Conservation (phyloP, 306 rosid genomes). For the Rubus idaeus region DNA sequence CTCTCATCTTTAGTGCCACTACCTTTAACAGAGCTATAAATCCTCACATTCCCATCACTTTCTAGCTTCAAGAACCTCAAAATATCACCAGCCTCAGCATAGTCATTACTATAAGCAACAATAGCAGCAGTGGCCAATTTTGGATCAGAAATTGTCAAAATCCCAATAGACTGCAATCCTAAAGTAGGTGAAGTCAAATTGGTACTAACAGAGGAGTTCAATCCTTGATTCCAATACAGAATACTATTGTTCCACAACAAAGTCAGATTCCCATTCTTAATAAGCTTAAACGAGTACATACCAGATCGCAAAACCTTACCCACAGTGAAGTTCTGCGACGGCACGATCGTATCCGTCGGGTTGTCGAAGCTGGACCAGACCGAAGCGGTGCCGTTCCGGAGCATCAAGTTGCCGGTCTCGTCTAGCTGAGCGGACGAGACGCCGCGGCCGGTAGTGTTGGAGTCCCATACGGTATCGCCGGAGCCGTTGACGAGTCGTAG, state of each 20-base stretch:
- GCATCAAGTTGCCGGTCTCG: conserved; percentile 50
- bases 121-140: conserved; percentile 24
- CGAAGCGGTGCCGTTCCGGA: conserved; percentile 27
- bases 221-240: conserved; percentile 52
- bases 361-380: conserved; percentile 70
- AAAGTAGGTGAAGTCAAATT: conserved; percentile 45
- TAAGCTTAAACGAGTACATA: conserved; percentile 44
- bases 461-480: conserved; percentile 52
- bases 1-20: conserved; percentile 33
- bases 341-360: conserved; percentile 63
- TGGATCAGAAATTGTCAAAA: conserved; percentile 46
- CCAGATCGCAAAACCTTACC: conserved; percentile 50
- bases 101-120: conserved; percentile 66
- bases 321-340: conserved; percentile 51
- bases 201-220: conserved; percentile 44
- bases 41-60: conserved; percentile 69
- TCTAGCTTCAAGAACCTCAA: conserved; percentile 57
- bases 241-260: conserved; percentile 52
- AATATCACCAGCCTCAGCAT: conserved; percentile 40
- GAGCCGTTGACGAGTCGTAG: conserved; percentile 67
- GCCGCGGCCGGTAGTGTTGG: conserved; percentile 48
- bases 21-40: conserved; percentile 46
- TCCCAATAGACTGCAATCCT: conserved; percentile 41
- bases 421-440: conserved; percentile 50
- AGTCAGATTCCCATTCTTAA: conserved; percentile 42